Base-by-base conservation (phyloP, 371 early-diverging fungal genomes). In the Mucor indicus region DNA sequence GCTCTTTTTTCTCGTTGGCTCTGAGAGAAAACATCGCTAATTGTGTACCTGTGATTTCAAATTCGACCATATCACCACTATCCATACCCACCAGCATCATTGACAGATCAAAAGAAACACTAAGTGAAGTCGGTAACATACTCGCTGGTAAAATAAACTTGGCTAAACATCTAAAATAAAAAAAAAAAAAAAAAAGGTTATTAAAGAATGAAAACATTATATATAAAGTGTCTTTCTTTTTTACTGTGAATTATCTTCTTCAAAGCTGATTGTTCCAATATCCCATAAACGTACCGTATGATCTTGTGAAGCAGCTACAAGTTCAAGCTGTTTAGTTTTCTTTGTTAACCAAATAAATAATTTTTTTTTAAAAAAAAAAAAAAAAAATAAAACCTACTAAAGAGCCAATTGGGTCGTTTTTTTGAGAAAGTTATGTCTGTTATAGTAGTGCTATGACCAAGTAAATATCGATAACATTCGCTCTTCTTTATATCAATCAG, bases 241-340 rank as follows among this genome's bases (percentile, higher is more conserved):
- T 62, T 56, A 72, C 62, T 48, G 43, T 9, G 64, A 60, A 17
- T 56, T 49, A 20, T 70, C 66, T 16, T 27, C 25, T 13, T 53
- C 42, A 23, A 48, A 58, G 8, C 47, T 52, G 1, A 69, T 57
- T n/a, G 69, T 53, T 8, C 80, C 83, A 35, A 83, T 79, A 50
- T 80, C 79, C 83, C 83, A 83, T 37, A 83, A 54, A n/a, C 79
- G 67, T 2, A 73, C 64, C 6, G 77, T 66, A 33, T 67, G 64
- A 48, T 83, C 83, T 1, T 55, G 56, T 2, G 80, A 80, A 0
- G 73, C 74, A n/a, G n/a, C n/a, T n/a, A n/a, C n/a, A n/a, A n/a
- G n/a, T n/a, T n/a, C n/a, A n/a, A n/a, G n/a, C n/a, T n/a, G n/a
- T n/a, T n/a, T n/a, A n/a, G n/a, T n/a, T n/a, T n/a, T n/a, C n/a